Conservation (phyloP, 192 early-diverging fungal species). For the Thoreauomyces humboldtii region DNA sequence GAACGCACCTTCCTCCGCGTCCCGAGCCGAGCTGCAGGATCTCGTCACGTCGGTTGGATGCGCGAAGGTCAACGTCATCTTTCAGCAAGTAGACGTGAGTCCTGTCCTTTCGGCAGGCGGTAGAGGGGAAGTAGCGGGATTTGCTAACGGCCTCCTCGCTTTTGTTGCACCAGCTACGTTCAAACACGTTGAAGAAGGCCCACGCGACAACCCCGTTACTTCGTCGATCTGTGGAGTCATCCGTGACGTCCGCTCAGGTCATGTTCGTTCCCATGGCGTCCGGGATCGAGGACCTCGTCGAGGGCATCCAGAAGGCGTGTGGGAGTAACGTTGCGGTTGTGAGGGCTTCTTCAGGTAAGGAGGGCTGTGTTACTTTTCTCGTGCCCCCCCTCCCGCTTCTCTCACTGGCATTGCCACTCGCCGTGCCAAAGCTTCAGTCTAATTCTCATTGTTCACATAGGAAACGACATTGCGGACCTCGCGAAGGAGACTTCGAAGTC, state of each 20-base stretch:
- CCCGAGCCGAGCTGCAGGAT: constrained; percentile 3
- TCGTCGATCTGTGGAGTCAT: constrained; percentile 5
- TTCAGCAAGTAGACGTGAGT: constrained; percentile 53
- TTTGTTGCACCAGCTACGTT: neutral
- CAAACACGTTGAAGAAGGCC: neutral
- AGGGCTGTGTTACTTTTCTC: neutral
- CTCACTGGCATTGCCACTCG: too few relatives aligned
- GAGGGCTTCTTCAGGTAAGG: neutral
- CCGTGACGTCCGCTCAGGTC: neutral
- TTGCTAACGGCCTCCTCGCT: neutral
- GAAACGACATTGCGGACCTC: too few relatives aligned
- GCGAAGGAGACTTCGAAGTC: too few relatives aligned
- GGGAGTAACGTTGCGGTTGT: neutral
- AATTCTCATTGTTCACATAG: too few relatives aligned
- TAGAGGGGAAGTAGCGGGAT: neutral
- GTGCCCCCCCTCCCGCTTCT: too few relatives aligned
- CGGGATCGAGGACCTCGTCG: constrained; percentile 3
- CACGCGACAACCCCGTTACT: neutral
- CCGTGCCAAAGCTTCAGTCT: too few relatives aligned
- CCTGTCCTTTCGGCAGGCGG: neutral
- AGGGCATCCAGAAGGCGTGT: neutral
- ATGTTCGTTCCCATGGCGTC: constrained; percentile 1
- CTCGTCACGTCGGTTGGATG: constrained; percentile 49
- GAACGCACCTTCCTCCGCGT: constrained; percentile 8
- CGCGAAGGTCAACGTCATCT: constrained; percentile 39